Evolutionary conservation across 495 filamentous ascomycete genomes (phyloP), one percentile per base, ranked within the genome.

Genomic region (Paragyromitra xinjiangensis): DNA sequence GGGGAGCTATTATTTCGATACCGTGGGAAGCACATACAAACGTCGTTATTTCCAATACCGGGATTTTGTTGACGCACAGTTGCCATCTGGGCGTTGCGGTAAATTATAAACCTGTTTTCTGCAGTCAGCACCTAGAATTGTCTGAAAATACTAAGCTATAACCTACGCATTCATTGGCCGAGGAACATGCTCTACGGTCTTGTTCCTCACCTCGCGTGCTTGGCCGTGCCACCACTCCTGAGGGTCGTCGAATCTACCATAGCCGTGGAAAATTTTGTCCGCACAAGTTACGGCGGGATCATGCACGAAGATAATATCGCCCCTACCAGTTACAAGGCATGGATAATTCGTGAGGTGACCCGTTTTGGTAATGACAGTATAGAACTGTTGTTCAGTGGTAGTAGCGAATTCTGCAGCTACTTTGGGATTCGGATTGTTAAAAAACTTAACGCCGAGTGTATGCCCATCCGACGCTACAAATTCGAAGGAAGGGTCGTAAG

Each of bases 151-250:
- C 34, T 26, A 58, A 6, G 19, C 4, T 29, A 24, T 37, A 64
- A 71, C 73, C 56, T 71, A 71, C 73, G 67, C 73, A 65, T 76
- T 76, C 66, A 71, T 71, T 11, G 73, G 73, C 12, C 73, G 73
- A 37, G 66, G 66, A 39, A 76, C 48, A 71, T 71, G 66, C 1
- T 76, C 40, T 29, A 14, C 19, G 3, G 34, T 24, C 44, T 64
- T 29, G 29, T 64, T 48, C 59, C 44, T 71, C 4, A 58, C 24
- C 37, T 26, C 24, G 7, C 73, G 67, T 37, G 16, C 69, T 37
- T 26, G 6, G 4, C 58, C 48, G 16, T 69, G 59, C 12, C 45
- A 26, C 34, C 50, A 63, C 11, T 55, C 3, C 58, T 76, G 58
- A 14, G 67, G 48, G n/a, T 69, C 67, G 11, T 12, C 48, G n/a